Percentiles rank a stretch among this genome's conserved stretches.
Conservation (phyloP, 2,329 filamentous ascomycete species). For the Aureobasidium sp. region DNA sequence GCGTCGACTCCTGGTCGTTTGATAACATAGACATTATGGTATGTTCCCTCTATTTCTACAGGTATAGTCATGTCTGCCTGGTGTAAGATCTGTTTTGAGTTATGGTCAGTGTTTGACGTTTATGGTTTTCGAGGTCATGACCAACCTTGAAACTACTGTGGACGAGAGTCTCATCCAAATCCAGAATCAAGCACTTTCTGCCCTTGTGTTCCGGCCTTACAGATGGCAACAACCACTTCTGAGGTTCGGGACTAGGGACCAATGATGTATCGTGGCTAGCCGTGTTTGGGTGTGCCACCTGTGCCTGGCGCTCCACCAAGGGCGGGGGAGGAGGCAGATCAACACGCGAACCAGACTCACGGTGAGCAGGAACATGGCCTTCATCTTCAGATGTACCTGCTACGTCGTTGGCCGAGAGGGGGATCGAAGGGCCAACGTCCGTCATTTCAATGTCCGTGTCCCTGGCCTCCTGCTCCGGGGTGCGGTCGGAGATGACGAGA, state of each 20-base stretch:
- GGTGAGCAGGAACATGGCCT: conserved; percentile 19
- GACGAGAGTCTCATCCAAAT: conserved; percentile 92
- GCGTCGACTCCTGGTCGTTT: conserved; percentile 97
- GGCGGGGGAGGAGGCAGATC: conserved; percentile 51
- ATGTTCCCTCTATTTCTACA: conserved; percentile 97
- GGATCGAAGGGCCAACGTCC: conserved; percentile 43
- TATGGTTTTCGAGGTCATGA: not conserved
- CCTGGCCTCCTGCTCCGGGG: conserved; percentile 36
- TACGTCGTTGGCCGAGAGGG: conserved; percentile 44
- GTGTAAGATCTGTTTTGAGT: conserved; percentile 67
- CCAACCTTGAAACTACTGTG: conserved; percentile 97
- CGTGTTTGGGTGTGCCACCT: conserved; percentile 11
- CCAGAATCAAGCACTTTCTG: conserved; percentile 88
- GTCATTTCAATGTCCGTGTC: conserved; percentile 57
- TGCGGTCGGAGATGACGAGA: conserved; percentile 40
- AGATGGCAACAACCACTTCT: conserved; percentile 72
- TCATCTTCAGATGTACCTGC: conserved; percentile 30
- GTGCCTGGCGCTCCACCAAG: conserved; percentile 34
- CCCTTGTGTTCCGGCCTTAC: conserved; percentile 71
- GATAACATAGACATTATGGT: conserved; percentile 99
- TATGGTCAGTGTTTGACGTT: not conserved
- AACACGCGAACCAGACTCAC: conserved; percentile 30
- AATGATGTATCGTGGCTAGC: conserved; percentile 22
- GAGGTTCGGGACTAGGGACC: conserved; percentile 38
- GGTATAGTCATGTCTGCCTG: conserved; percentile 99